Conservation (phyloP, 2,329 filamentous ascomycete species). For the Pseudocercospora fuligena region DNA sequence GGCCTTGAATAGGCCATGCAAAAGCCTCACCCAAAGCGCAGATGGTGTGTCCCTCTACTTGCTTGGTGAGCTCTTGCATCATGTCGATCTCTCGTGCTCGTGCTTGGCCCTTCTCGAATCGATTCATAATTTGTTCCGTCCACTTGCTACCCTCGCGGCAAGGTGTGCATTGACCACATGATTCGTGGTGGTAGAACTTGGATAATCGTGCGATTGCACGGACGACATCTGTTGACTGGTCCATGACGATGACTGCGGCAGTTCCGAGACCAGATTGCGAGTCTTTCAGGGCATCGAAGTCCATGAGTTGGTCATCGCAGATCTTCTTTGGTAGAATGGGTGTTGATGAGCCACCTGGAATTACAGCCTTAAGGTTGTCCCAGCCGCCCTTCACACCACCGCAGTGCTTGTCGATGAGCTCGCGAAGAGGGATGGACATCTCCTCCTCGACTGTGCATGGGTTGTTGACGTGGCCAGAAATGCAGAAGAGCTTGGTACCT, state of each 20-base stretch:
- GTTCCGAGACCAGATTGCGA: conserved; percentile 96
- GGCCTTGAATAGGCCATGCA: conserved; percentile 96
- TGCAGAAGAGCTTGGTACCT: conserved; percentile 97
- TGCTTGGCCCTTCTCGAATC: conserved; percentile 90
- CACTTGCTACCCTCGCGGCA: conserved; percentile 99
- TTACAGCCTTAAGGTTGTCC: conserved; percentile 95
- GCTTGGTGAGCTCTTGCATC: conserved; percentile 98
- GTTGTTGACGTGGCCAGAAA: conserved; percentile 98
- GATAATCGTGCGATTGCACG: conserved; percentile 89
- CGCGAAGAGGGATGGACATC: conserved; percentile 95
- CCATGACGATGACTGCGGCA: conserved; percentile 98
- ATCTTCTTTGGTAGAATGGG: conserved; percentile 88
- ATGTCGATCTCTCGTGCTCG: conserved; percentile 96
- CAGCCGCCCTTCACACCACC: conserved; percentile 95
- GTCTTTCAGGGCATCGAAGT: conserved; percentile 98
- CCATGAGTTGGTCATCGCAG: conserved; percentile 97
- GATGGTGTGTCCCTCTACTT: conserved; percentile 98
- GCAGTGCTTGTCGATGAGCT: conserved; percentile 98
- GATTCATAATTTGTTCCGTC: conserved; percentile 98
- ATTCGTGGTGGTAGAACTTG: conserved; percentile 98
- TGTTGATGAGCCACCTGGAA: conserved; percentile 95
- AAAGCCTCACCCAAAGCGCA: conserved; percentile 98
- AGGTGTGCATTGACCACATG: conserved; percentile 98
- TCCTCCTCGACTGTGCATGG: conserved; percentile 97
- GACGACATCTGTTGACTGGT: conserved; percentile 95